These are phyloP conservation scores for Colletotrichum viniferum DNA, from an alignment of 2,329 filamentous ascomycete species.

Conservation along the genomic window DNA sequence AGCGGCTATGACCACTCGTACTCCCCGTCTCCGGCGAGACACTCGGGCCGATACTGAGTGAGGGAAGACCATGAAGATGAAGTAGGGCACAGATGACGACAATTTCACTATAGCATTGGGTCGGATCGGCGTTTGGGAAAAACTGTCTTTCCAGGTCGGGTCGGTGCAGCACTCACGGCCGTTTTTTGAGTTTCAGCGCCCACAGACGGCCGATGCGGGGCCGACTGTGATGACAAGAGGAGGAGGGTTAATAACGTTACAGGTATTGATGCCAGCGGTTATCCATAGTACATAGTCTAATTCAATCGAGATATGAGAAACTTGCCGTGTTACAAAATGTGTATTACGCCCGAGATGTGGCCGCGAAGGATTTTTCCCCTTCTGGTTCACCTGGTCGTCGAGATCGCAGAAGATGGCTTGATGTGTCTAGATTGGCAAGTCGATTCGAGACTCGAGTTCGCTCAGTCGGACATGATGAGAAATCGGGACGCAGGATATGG, in stretches of 20 bases:
- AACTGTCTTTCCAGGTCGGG: constrained; percentile 8
- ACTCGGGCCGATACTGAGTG: constrained; percentile 51
- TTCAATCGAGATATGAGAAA: not conserved
- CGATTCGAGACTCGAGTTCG: not conserved
- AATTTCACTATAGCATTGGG: not conserved
- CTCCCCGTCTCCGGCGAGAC: constrained; percentile 46
- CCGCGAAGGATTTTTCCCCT: not conserved
- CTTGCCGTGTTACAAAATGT: not conserved
- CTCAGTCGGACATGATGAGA: not conserved
- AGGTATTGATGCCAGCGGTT: not conserved
- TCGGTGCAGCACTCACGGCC: not conserved
- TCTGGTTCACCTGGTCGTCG: not conserved
- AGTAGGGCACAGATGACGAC: not conserved
- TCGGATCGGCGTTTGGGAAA: constrained; percentile 10
- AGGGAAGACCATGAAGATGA: not conserved
- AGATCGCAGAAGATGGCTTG: not conserved
- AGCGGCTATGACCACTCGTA: constrained; percentile 58
- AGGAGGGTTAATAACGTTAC: constrained; percentile 1
- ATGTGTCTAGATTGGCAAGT: not conserved
- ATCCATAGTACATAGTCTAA: constrained; percentile 10
- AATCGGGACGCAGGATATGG: not conserved
- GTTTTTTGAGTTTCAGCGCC: not conserved
- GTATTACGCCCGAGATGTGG: not conserved
- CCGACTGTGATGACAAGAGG: not conserved
- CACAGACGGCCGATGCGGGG: not conserved